Conservation (phyloP, 2,329 filamentous ascomycete genomes). For the Clonostachys byssicola region DNA sequence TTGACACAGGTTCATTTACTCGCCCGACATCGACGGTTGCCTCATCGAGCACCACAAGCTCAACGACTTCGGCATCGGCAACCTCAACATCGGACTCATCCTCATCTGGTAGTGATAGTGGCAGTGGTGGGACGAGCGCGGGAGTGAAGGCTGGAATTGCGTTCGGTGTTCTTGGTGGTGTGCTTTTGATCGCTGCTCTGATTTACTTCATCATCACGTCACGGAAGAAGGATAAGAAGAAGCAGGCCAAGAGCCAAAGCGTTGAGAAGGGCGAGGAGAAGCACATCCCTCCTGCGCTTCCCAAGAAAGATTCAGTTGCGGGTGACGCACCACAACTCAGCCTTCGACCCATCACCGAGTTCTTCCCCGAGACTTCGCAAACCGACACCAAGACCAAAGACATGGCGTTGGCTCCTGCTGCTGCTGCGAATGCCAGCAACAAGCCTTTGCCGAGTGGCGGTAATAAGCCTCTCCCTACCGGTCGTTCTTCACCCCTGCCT, state of each 20-base stretch:
- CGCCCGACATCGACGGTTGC: neutral
- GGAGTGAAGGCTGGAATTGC: constrained; percentile 75
- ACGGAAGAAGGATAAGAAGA: constrained; percentile 49
- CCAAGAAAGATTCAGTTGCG: constrained; percentile 6
- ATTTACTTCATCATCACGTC: constrained; percentile 68
- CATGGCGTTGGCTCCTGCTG: constrained; percentile 21
- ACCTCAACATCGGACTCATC: neutral
- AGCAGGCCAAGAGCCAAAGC: constrained; percentile 42
- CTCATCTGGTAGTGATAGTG: neutral
- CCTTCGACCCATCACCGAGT: constrained; percentile 79
- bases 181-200: constrained; percentile 63
- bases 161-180: constrained; percentile 70
- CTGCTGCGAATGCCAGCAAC: constrained; percentile 14
- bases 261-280: constrained; percentile 61
- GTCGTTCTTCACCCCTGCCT: constrained; percentile 17
- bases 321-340: constrained; percentile 73
- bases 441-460: constrained; percentile 9
- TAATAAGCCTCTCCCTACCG: constrained; percentile 8
- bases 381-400: constrained; percentile 48
- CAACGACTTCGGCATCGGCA: neutral
- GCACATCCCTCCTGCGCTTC: constrained; percentile 24
- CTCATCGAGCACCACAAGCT: neutral
- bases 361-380: constrained; percentile 61
- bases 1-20: constrained; percentile 2
- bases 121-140: constrained; percentile 14